phyloP scores from a whole-genome alignment of 495 filamentous ascomycete genomes.

The Penicillium cinerascens region DNA sequence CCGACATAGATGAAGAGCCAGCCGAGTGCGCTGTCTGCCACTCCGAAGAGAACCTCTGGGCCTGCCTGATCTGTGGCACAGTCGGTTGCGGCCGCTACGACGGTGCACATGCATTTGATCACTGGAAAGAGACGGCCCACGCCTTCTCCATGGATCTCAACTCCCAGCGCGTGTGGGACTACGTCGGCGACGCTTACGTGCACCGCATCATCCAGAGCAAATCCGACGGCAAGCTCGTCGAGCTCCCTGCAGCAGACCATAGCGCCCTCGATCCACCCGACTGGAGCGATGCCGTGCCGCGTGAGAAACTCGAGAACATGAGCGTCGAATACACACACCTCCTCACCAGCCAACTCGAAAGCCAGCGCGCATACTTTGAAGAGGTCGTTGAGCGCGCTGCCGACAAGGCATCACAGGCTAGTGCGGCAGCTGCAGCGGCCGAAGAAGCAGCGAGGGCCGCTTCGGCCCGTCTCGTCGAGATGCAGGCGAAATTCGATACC shows the following conservation, averaged over 20 bases:
- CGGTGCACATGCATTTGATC: slow-evolving; percentile 85
- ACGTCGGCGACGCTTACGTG: slow-evolving; percentile 89
- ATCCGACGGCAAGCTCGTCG: slow-evolving; percentile 81
- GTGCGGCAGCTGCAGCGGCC: slow-evolving; percentile 61
- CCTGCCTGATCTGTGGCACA: slow-evolving; percentile 88
- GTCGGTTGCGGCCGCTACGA: slow-evolving; percentile 95
- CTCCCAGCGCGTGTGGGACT: slow-evolving; percentile 97
- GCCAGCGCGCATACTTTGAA: slow-evolving; percentile 90
- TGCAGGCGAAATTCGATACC: slow-evolving; percentile 54
- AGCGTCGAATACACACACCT: slow-evolving; percentile 92
- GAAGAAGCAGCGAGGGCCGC: slow-evolving; percentile 50
- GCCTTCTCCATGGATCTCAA: slow-evolving; percentile 89
- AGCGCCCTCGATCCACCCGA: slow-evolving; percentile 43
- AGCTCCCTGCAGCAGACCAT: slow-evolving; percentile 60
- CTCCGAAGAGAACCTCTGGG: slow-evolving; percentile 82
- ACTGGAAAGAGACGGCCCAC: slow-evolving; percentile 86
- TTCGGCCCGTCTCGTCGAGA: slow-evolving; percentile 44
- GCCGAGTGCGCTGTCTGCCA: slow-evolving; percentile 71
- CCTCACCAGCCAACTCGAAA: slow-evolving; percentile 85
- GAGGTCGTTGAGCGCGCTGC: slow-evolving; percentile 87
- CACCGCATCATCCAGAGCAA: slow-evolving; percentile 92
- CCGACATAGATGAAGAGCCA: slow-evolving; percentile 34
- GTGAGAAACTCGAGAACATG: slow-evolving; percentile 89
- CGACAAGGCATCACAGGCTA: slow-evolving; percentile 80
- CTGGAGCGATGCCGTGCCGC: slow-evolving; percentile 70